Percentiles rank a stretch among this genome's conserved stretches.
These are phyloP conservation scores for Trichoderma atroviride DNA, from an alignment of 2,329 filamentous ascomycete genomes.

Conservation along the genomic window DNA sequence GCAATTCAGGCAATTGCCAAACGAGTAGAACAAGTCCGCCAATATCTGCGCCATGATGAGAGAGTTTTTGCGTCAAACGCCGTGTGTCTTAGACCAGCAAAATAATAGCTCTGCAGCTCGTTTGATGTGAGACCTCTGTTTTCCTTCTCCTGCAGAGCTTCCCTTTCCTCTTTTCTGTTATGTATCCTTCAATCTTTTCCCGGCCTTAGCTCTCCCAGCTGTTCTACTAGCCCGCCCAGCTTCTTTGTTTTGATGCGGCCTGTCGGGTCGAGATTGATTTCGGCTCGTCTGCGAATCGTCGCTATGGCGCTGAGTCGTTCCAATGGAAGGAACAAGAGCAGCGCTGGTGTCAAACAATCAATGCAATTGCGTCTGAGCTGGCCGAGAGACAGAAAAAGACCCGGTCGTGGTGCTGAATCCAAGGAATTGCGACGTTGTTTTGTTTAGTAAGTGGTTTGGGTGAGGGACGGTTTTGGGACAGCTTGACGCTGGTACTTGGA, in stretches of 20 bases:
- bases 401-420: neutral
- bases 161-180: neutral
- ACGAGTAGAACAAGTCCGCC: slow-evolving; percentile 84
- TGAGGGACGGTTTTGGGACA: neutral
- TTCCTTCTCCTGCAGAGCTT: neutral
- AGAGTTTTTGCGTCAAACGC: neutral
- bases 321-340: neutral
- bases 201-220: neutral
- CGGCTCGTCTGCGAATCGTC: neutral
- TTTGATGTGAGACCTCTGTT: neutral
- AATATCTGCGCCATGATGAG: slow-evolving; percentile 76
- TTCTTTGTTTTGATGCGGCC: neutral
- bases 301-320: neutral
- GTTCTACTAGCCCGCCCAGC: neutral
- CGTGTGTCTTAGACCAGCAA: neutral
- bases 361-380: neutral
- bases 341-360: neutral
- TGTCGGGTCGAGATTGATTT: neutral
- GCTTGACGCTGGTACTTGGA: neutral
- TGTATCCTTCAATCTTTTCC: neutral
- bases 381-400: neutral
- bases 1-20: slow-evolving; percentile 94
- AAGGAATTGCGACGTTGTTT: neutral
- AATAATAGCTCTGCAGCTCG: neutral
- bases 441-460: neutral